A percentile compares a stretch with the other conserved stretches of the same genome.
These are phyloP conservation scores for Neofusicoccum laricinum DNA, from an alignment of 2,329 filamentous ascomycete genomes.

Conservation along the genomic window DNA sequence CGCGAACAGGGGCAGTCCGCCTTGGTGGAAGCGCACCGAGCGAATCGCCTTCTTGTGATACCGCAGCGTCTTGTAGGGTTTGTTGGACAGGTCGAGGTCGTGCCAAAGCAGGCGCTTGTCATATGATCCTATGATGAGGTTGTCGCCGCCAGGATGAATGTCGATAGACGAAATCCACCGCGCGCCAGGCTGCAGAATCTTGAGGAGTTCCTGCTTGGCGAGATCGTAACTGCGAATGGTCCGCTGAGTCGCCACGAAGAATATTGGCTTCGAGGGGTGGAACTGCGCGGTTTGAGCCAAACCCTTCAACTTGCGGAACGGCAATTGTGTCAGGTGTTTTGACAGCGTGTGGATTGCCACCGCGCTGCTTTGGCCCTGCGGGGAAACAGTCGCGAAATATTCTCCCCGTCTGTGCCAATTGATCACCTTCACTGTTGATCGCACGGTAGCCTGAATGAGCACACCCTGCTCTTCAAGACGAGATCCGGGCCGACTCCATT, in stretches of 20 bases:
- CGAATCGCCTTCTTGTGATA: conserved; percentile 93
- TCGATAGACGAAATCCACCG: conserved; percentile 94
- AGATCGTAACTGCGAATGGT: conserved; percentile 93
- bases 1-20: conserved; percentile 78
- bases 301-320: conserved; percentile 74
- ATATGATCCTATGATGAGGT: conserved; percentile 91
- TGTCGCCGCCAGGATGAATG: conserved; percentile 88
- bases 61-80: conserved; percentile 93
- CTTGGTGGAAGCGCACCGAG: conserved; percentile 80
- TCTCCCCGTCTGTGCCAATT: conserved; percentile 93
- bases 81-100: conserved; percentile 84
- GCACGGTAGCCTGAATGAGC: conserved; percentile 74
- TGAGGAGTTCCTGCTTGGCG: conserved; percentile 84
- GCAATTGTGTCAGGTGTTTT: conserved; percentile 91
- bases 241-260: conserved; percentile 95
- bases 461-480: conserved; percentile 75
- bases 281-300: conserved; percentile 89
- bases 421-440: conserved; percentile 78
- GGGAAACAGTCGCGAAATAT: conserved; percentile 89
- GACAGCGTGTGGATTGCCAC: conserved; percentile 93
- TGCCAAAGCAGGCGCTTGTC: conserved; percentile 94
- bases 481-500: conserved; percentile 77
- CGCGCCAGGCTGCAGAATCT: conserved; percentile 88
- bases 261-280: conserved; percentile 86
- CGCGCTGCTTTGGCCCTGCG: conserved; percentile 71